Evolutionary conservation across 495 filamentous ascomycete genomes (phyloP), one percentile per base, ranked within the genome.

Genomic region (Corynascus novoguineensis): DNA sequence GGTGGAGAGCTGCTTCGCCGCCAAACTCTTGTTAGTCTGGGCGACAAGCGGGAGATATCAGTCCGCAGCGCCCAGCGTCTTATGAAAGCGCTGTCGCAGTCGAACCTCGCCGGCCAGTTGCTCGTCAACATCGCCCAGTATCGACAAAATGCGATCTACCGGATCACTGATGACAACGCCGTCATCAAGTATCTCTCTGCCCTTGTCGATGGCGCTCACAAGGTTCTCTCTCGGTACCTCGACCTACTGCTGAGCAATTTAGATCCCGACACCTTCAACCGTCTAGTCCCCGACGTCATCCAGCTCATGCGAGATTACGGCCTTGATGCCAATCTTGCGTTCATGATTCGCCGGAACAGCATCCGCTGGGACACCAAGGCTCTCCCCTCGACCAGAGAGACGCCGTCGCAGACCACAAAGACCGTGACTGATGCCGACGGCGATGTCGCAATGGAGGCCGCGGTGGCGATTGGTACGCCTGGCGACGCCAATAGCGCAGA

Each of bases 51-150:
- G 42, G 86, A 88, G 55, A 79, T 77, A 45, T 73, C 73, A n/a
- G 58, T 58, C 22, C 80, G 72, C 14, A 86, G 88, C 25, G 84
- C 90, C 0, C 84, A 81, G 58, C 79, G 90, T 28, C 81, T 97
- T 11, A 85, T 95, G 72, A 86, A 82, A 63, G 85, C 87, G 0
- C 72, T 99, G 31, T 85, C 83, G 7, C 80, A 86, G n/a, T 78
- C 76, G 7, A 76, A 79, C 52, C 78, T 97, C 44, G 87, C 86
- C 25, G 87, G 86, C 14, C 84, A 87, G 57, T 75, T 97, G 8
- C 80, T 97, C 22, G 81, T 96, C 60, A 83, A 92, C 40, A 90
- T 99, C 65, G 91, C 92, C 2, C 91, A 95, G 62, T 88, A 96
- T 64, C 81, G 89, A 28, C 82, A 90, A 64, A 86, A 84, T 10